Percentiles rank a stretch among this genome's conserved stretches.
Evolutionary conservation across 495 filamentous ascomycete genomes (phyloP).

Genomic region (Acidomyces sp.): DNA sequence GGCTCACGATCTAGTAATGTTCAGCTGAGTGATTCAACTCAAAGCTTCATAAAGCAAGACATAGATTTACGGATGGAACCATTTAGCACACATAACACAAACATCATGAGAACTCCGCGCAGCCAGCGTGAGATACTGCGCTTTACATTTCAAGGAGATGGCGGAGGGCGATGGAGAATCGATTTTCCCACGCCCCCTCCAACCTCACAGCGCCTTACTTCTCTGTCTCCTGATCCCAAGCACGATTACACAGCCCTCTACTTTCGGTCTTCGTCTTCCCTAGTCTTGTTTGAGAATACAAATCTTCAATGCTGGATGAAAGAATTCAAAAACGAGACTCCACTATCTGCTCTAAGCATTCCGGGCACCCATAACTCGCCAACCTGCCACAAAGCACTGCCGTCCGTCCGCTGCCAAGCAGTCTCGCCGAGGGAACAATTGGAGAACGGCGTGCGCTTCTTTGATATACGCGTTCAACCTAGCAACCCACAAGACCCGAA

Average conservation of each 20-base stretch:
- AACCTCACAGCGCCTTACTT: constrained; percentile 43
- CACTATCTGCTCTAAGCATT: constrained; percentile 72
- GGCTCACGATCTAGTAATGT: constrained; percentile 17
- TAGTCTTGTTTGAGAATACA: constrained; percentile 66
- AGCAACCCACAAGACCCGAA: constrained; percentile 40
- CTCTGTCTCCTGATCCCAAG: constrained; percentile 41
- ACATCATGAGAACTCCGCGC: constrained; percentile 35
- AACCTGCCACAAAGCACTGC: constrained; percentile 67
- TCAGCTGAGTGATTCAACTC: constrained; percentile 37
- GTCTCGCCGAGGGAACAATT: constrained; percentile 65
- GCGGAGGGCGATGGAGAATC: constrained; percentile 43
- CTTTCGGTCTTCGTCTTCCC: constrained; percentile 45
- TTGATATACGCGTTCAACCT: constrained; percentile 75
- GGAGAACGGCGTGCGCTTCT: constrained; percentile 81
- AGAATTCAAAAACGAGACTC: constrained; percentile 49
- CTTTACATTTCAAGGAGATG: constrained; percentile 48
- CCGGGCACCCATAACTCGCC: constrained; percentile 94
- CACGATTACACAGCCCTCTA: constrained; percentile 62
- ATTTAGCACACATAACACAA: constrained; percentile 44
- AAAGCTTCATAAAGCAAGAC: constrained; percentile 43
- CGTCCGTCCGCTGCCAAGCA: constrained; percentile 87
- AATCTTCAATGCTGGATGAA: constrained; percentile 71
- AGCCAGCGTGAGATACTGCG: constrained; percentile 43
- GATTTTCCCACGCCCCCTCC: constrained; percentile 45
- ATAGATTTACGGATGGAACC: constrained; percentile 44